phyloP scores from a whole-genome alignment of 768 basidiomycete species.

The Psilocybe azurescens region DNA sequence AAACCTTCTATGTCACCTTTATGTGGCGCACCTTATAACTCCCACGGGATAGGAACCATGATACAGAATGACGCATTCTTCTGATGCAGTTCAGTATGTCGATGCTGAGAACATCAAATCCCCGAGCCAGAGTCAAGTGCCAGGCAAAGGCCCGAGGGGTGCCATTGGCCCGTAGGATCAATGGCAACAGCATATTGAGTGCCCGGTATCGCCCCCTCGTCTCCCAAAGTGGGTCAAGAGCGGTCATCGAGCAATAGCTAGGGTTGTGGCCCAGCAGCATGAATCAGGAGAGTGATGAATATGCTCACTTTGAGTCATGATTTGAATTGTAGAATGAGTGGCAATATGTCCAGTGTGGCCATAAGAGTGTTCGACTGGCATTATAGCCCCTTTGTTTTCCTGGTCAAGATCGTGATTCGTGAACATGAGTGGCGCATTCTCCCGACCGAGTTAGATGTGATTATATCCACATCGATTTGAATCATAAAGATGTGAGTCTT shows the following conservation, averaged over 20 bases:
- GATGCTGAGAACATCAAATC: slow-evolving; percentile 1
- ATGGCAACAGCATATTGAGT: not conserved
- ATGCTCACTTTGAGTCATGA: not conserved
- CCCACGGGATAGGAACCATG: not conserved
- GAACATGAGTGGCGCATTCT: no score
- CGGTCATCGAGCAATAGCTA: not conserved
- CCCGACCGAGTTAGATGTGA: no score
- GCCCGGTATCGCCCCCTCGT: not conserved
- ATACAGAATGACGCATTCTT: not conserved
- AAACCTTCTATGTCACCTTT: not conserved
- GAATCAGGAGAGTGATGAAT: not conserved
- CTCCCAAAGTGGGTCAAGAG: not conserved
- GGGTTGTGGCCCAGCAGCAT: not conserved
- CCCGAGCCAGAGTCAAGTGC: slow-evolving; percentile 9
- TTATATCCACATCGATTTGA: no score
- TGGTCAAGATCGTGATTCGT: no score
- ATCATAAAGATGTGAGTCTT: no score
- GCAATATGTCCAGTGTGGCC: not conserved
- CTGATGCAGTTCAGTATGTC: not conserved
- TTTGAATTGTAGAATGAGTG: not conserved
- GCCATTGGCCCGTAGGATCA: not conserved
- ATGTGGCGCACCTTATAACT: not conserved
- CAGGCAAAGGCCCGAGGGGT: not conserved
- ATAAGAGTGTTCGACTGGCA: not conserved
- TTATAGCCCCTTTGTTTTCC: no score